Evolutionary conservation across 768 basidiomycete genomes (phyloP), one percentile per base, ranked within the genome.

Genomic region (Kwoniella sp.): DNA sequence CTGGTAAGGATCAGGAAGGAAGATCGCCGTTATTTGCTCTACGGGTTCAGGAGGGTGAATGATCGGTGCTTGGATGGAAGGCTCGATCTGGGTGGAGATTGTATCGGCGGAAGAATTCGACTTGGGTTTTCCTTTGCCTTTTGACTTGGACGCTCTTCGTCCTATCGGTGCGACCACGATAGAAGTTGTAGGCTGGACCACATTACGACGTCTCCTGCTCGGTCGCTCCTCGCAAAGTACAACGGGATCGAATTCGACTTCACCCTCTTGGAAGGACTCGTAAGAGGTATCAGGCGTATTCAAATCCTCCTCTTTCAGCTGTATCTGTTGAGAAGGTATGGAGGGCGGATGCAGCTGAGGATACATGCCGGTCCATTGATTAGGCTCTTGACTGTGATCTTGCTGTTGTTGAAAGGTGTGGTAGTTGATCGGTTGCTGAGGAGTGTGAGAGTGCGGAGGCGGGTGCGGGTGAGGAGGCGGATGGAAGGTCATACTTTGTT

Each of bases 1-100:
- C n/a, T 57, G 62, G 40, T 58, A 47, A 0, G 62, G 55, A 53
- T 57, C 55, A 30, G 62, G 62, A 10, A 64, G 48, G 55, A 64
- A 64, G 44, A 62, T 37, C 13, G 53, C 60, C 13, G 60, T 62
- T 24, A 21, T 19, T 1, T 47, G 30, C 21, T 24, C 48, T 30
- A 2, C 21, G 24, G 19, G 9, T 26, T 29, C n/a, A 19, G 40
- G 44, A 25, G 10, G 19, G 29, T 29, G 56, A 22, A 44, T 8
- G 37, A 21, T 19, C 17, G 55, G 30, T 21, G 27, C n/a, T 53
- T 29, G n/a, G 33, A 29, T 17, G 21, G 8, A 19, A 17, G 33
- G 8, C 4, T 27, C 17, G 57, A 58, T n/a, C n/a, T 47, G n/a
- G 33, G 33, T 6, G 33, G 33, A 13, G 33, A 33, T 13, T 13